These are phyloP conservation scores for Saccharomycodes ludwigii DNA, from an alignment of 805 yeast species.

Conservation along the genomic window DNA sequence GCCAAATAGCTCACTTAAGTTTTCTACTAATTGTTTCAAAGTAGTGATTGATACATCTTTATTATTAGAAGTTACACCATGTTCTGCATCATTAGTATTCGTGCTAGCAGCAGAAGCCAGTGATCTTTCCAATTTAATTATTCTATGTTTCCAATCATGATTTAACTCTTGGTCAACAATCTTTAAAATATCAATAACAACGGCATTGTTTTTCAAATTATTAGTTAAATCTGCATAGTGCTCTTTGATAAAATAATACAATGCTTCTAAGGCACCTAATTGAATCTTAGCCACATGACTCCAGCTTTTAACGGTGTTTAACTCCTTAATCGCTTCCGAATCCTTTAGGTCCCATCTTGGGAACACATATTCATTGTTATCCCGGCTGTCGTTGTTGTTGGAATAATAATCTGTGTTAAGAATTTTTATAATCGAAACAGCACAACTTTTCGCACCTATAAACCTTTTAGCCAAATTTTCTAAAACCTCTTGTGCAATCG, in stretches of 20 bases:
- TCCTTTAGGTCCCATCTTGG: constrained; percentile 47
- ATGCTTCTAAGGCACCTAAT: constrained; percentile 66
- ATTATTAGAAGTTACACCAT: not conserved
- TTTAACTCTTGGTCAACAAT: constrained; percentile 54
- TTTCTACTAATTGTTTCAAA: constrained; percentile 17
- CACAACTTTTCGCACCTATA: constrained; percentile 50
- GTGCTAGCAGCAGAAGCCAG: constrained; percentile 7
- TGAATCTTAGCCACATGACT: constrained; percentile 65
- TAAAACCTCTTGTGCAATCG: constrained; percentile 41
- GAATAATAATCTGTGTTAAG: constrained; percentile 26
- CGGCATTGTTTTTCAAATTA: constrained; percentile 45
- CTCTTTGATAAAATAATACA: constrained; percentile 55
- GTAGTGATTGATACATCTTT: not conserved
- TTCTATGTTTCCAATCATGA: constrained; percentile 35
- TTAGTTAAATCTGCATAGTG: constrained; percentile 68
- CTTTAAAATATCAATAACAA: constrained; percentile 53
- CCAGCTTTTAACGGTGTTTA: constrained; percentile 36
- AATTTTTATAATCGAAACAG: constrained; percentile 34
- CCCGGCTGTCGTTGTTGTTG: too few species aligned
- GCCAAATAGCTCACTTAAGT: constrained; percentile 37
- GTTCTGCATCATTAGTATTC: constrained; percentile 8
- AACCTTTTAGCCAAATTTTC: constrained; percentile 44
- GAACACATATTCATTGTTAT: constrained; percentile 28
- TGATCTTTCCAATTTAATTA: constrained; percentile 23
- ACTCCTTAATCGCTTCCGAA: constrained; percentile 30